Base-by-base conservation (phyloP, 352 stramenopile species). In the Phytopythium mirpurense region DNA sequence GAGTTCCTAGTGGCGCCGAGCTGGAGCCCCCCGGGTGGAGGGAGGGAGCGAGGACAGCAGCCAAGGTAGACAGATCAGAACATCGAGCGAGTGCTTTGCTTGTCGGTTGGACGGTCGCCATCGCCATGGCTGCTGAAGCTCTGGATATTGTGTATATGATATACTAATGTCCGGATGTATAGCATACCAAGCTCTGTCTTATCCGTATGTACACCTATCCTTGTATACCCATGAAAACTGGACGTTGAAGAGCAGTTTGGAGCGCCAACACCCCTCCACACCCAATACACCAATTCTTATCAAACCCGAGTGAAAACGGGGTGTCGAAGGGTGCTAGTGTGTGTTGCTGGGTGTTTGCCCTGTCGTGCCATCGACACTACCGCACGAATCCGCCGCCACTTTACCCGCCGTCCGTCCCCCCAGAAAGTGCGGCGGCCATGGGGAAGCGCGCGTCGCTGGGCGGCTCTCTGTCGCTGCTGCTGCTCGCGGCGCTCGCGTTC, bases 391-490 rank as follows among this genome's bases (percentile, higher is more conserved):
- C n/a, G n/a, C n/a, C n/a, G n/a, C n/a, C n/a, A n/a, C n/a, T n/a
- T n/a, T n/a, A n/a, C 21, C 40, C 40, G 40, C 2, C 12, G 23
- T 5, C 15, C 5, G 19, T n/a, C 42, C 23, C 15, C 19, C 9
- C n/a, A 38, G 34, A 38, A 38, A 34, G 11, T 2, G 16, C 43
- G 19, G 24, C 19, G 27, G 29, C 11, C 27, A 88, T 90, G 78
- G 72, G 76, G 44, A 86, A 80, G 56, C 63, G 57, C 32, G 51
- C 59, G 49, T 78, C 71, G 45, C 56, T 75, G 16, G 62, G 72
- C 46, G 60, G 62, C 31, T 76, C 70, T 38, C 51, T 72, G 42
- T 59, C 63, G 62, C 54, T 80, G 57, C 64, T 73, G 34, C 54
- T 72, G 46, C 50, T 77, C 29, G 62, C 67, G 27, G 63, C 63